phyloP scores from a whole-genome alignment of 352 stramenopile genomes.

The Globisporangium ultimum region DNA sequence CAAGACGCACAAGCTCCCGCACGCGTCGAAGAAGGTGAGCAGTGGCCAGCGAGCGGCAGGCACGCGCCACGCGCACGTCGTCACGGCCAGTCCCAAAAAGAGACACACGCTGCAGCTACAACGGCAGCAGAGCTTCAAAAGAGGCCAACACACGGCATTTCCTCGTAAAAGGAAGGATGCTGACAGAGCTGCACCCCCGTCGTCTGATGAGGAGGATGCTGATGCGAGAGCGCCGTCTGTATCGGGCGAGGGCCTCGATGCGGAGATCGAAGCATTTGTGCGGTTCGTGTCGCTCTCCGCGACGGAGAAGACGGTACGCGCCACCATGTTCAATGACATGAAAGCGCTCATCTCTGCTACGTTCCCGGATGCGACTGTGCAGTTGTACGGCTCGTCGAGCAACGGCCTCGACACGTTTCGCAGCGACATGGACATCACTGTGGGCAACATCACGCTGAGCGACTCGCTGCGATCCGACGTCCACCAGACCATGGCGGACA shows the following conservation, averaged over 20 bases:
- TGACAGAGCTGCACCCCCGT: too few species aligned
- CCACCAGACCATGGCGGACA: background rate
- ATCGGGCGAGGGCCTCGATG: slow-evolving; percentile 19
- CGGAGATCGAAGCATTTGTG: slow-evolving; percentile 43
- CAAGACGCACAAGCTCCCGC: slow-evolving; percentile 1
- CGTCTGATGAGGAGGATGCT: background rate
- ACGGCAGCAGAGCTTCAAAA: too few species aligned
- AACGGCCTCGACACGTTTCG: slow-evolving; percentile 71
- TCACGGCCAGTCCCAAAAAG: slow-evolving; percentile 1
- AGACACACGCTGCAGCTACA: background rate
- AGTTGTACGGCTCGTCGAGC: slow-evolving; percentile 71
- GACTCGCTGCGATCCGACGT: slow-evolving; percentile 17
- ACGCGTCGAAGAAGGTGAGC: slow-evolving; percentile 10
- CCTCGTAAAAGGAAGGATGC: background rate
- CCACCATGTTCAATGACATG: slow-evolving; percentile 41
- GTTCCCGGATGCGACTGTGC: slow-evolving; percentile 42
- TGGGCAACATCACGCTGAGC: slow-evolving; percentile 44
- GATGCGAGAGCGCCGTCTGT: background rate
- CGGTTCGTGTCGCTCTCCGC: slow-evolving; percentile 39
- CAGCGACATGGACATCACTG: slow-evolving; percentile 71
- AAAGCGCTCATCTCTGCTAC: slow-evolving; percentile 30
- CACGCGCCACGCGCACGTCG: background rate
- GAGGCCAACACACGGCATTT: too few species aligned
- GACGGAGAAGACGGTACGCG: slow-evolving; percentile 36
- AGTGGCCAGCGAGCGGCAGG: slow-evolving; percentile 7